Base-by-base conservation (phyloP, 306 rosid genomes). In the Oemleria cerasiformis region DNA sequence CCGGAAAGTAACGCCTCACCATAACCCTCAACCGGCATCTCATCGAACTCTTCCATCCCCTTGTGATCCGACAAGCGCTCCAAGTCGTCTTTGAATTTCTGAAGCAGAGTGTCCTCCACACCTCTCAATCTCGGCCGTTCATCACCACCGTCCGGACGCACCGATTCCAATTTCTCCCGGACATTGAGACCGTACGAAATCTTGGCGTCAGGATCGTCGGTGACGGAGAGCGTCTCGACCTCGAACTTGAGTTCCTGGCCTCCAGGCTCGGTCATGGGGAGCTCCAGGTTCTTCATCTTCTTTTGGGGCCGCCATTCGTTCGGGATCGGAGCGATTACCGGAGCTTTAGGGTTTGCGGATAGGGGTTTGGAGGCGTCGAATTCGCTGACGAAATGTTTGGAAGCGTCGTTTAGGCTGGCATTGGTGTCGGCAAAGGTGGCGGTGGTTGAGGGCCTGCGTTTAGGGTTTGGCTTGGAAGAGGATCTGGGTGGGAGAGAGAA, bases 1-100 rank as follows among this genome's bases (percentile, higher is more conserved):
- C 98, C 97, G 1, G 88, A 78, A 4, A 94, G 93, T 65, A 94
- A 51, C 11, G 98, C 97, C 0, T 86, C 87, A 15, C 84, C 97
- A 39, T 80, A 94, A 0, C 91, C 91, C 82, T 94, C 98, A 2
- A 94, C 96, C 0, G 97, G 77, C 23, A 89, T 81, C 25, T 87
- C 92, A 25, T 86, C 74, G 8, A 73, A 91, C 77, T 88, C 97
- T 9, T 83, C 96, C 3, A 88, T 34, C 2, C 96, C 97, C 16
- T 42, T 66, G 34, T 88, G 79, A 4, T 87, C 96, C 11, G 92
- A 90, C 12, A 91, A 60, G 56, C 81, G 82, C 36, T 75, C 34
- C 71, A 91, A 44, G 16, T 88, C 97, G 1, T 74, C 84, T 67
- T 82, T 86, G 5, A 88, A 73, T 47, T 88, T 91, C 83, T 88